These are phyloP conservation scores for Rhodotorula sphaerocarpa DNA, from an alignment of 768 basidiomycete species.

Conservation along the genomic window DNA sequence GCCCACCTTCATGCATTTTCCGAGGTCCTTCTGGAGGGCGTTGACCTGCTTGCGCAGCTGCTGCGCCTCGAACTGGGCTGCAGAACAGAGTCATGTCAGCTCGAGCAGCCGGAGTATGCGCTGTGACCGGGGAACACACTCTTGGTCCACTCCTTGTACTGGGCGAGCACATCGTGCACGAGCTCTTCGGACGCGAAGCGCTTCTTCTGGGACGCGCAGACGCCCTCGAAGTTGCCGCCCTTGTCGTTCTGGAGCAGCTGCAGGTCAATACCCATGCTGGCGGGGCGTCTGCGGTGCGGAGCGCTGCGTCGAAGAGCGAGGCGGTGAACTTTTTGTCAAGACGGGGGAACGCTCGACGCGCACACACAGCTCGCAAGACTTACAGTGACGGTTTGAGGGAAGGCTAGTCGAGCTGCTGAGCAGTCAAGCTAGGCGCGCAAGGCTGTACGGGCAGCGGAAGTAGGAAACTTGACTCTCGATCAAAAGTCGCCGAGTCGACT, in stretches of 20 bases:
- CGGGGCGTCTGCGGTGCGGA: background rate
- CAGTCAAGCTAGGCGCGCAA: too few relatives aligned
- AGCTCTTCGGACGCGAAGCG: conserved; percentile 80
- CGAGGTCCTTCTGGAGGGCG: conserved; percentile 86
- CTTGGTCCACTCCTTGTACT: conserved; percentile 90
- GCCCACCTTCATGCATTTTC: conserved; percentile 77
- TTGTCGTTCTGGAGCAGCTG: conserved; percentile 37
- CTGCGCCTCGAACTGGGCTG: conserved; percentile 82
- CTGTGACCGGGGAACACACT: conserved; percentile 52
- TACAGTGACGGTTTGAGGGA: too few relatives aligned
- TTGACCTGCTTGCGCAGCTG: conserved; percentile 73
- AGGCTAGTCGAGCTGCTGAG: too few relatives aligned
- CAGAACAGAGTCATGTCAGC: background rate
- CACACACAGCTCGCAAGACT: too few relatives aligned
- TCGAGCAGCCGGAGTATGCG: background rate
- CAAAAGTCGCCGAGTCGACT: too few relatives aligned
- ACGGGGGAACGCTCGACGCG: too few relatives aligned
- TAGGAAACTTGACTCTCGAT: too few relatives aligned
- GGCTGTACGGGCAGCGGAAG: too few relatives aligned
- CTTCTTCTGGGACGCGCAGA: conserved; percentile 84
- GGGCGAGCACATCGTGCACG: conserved; percentile 84
- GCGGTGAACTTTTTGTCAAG: too few relatives aligned
- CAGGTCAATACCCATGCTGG: conserved; percentile 39
- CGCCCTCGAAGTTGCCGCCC: conserved; percentile 83
- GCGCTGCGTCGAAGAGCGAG: background rate